These are phyloP conservation scores for Suillus hirtellus DNA, from an alignment of 768 basidiomycete genomes.

Conservation along the genomic window DNA sequence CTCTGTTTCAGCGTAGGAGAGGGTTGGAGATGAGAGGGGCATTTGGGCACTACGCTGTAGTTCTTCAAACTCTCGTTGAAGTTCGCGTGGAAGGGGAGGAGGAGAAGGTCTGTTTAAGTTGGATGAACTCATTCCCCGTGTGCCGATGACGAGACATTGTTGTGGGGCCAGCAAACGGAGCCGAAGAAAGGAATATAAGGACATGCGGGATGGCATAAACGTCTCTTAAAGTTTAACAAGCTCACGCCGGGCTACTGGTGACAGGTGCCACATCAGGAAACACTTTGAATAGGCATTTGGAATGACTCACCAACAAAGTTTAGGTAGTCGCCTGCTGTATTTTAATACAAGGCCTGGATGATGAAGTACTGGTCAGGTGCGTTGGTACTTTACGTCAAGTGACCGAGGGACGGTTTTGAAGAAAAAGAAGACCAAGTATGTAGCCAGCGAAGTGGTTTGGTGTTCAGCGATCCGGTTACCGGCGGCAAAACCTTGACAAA, in stretches of 20 bases:
- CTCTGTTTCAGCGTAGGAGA: conserved; percentile 35
- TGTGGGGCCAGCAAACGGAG: not conserved
- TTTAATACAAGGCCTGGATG: not conserved
- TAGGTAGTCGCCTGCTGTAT: not conserved
- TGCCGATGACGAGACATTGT: not conserved
- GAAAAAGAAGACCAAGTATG: not conserved
- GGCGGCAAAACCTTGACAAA: conserved; percentile 1
- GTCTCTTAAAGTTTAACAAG: not conserved
- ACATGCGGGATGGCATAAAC: conserved; percentile 2
- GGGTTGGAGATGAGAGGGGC: conserved; percentile 35
- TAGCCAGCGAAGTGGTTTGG: not conserved
- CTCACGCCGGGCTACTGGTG: not conserved
- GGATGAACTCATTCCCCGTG: conserved; percentile 30
- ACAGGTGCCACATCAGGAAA: not conserved
- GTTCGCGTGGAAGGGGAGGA: conserved; percentile 67
- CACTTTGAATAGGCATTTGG: not conserved
- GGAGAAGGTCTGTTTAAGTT: conserved; percentile 64
- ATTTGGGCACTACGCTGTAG: conserved; percentile 64
- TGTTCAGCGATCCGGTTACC: not conserved
- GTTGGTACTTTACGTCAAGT: not conserved
- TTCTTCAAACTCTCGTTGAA: conserved; percentile 88
- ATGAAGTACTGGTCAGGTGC: not conserved
- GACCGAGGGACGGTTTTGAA: not conserved
- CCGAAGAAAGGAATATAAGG: not conserved
- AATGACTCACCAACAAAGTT: not conserved